A percentile compares a stretch with the other conserved stretches of the same genome.
phyloP scores from a whole-genome alignment of 2,329 filamentous ascomycete genomes.

The Akanthomyces uredinophilus region DNA sequence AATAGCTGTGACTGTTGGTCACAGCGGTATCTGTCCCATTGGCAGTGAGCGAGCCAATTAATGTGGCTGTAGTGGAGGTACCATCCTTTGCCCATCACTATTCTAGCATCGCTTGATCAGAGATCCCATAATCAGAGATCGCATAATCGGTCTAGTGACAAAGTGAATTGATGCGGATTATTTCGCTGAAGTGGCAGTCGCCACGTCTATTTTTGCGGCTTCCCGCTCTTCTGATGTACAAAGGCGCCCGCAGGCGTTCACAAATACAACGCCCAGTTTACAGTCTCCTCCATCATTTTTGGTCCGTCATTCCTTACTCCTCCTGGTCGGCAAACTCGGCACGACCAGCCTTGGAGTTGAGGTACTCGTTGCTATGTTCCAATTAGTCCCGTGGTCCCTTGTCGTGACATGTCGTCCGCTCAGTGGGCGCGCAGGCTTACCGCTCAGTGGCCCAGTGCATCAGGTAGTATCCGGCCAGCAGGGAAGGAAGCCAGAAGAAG shows the following conservation, averaged over 20 bases:
- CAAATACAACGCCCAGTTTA: constrained; percentile 27
- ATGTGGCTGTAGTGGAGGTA: neutral
- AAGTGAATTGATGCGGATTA: constrained; percentile 12
- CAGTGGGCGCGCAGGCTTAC: constrained; percentile 43
- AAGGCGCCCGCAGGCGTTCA: constrained; percentile 21
- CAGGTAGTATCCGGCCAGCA: constrained; percentile 71
- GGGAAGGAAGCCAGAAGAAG: constrained; percentile 79
- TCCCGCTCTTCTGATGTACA: constrained; percentile 34
- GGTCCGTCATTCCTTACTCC: constrained; percentile 31
- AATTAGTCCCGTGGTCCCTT: constrained; percentile 15
- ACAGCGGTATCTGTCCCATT: too few species aligned
- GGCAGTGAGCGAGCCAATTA: neutral
- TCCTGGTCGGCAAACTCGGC: constrained; percentile 40
- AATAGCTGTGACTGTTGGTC: neutral
- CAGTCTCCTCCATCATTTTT: constrained; percentile 11
- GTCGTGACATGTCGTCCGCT: neutral
- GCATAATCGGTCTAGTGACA: constrained; percentile 4
- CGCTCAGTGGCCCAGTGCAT: constrained; percentile 90
- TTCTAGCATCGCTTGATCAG: too few species aligned
- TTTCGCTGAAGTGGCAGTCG: constrained; percentile 2
- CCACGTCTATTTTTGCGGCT: constrained; percentile 13
- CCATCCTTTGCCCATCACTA: too few species aligned
- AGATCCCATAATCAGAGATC: too few species aligned
- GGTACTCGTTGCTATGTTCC: constrained; percentile 63
- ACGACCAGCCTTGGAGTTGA: constrained; percentile 74